Evolutionary conservation across 306 rosid species (phyloP).

Genomic region (Dalbergia oliveri): DNA sequence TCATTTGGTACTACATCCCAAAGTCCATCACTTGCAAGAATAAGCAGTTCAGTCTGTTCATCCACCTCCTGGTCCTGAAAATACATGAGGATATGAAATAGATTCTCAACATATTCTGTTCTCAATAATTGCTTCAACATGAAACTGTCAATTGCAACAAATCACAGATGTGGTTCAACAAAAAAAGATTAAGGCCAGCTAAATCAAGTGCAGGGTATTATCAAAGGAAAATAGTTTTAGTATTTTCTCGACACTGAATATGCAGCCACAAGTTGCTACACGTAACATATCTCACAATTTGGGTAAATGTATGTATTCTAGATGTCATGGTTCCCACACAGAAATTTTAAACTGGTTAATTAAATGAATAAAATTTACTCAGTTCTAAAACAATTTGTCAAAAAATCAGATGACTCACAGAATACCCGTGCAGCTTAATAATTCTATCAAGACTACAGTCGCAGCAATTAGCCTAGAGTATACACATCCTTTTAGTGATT

Average conservation of each 20-base stretch:
- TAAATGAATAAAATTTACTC: background rate
- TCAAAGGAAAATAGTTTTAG: background rate
- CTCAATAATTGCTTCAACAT: background rate
- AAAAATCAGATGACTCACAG: background rate
- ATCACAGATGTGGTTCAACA: background rate
- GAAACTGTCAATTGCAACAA: slow-evolving; percentile 1
- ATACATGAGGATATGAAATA: slow-evolving; percentile 23
- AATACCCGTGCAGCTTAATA: too few species aligned
- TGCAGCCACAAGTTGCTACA: background rate
- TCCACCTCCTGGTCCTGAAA: slow-evolving; percentile 82
- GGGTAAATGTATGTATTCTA: background rate
- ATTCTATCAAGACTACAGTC: background rate
- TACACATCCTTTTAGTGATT: background rate
- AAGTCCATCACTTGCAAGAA: slow-evolving; percentile 95
- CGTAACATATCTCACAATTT: background rate
- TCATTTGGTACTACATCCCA: slow-evolving; percentile 97
- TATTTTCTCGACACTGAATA: background rate
- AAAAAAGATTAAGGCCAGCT: background rate
- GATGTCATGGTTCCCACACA: background rate
- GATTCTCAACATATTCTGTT: slow-evolving; percentile 33
- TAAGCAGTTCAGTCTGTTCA: slow-evolving; percentile 78
- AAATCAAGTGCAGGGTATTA: background rate
- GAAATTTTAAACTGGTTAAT: background rate
- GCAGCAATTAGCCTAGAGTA: background rate
- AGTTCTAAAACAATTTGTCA: background rate